Percentiles rank a stretch among this genome's conserved stretches.
phyloP scores from a whole-genome alignment of 139 green algal species.

The Asterochloris erici region DNA sequence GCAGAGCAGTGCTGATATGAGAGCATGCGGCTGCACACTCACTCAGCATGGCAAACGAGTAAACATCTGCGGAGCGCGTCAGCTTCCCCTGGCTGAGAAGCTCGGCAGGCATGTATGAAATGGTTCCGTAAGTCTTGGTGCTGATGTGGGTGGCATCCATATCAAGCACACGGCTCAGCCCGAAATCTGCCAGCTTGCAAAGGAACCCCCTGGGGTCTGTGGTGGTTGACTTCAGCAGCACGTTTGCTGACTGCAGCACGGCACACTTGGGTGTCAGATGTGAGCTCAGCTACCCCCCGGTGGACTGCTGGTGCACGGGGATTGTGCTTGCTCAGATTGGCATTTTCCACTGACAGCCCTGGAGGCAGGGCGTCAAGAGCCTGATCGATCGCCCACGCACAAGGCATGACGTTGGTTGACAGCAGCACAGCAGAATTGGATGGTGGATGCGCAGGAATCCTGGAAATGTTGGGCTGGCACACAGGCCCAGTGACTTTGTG shows the following conservation, averaged over 20 bases:
- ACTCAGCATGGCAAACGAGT: conserved; percentile 44
- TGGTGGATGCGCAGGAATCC: no score
- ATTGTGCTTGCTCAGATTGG: no score
- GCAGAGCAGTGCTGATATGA: not conserved
- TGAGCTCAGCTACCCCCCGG: conserved; percentile 1
- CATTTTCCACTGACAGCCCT: no score
- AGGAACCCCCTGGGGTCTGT: conserved; percentile 44
- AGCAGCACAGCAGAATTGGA: no score
- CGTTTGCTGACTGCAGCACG: conserved; percentile 31
- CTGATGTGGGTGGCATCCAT: conserved; percentile 33
- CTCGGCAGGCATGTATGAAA: conserved; percentile 47
- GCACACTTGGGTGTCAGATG: conserved; percentile 22
- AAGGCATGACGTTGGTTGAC: no score
- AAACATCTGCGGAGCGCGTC: conserved; percentile 36
- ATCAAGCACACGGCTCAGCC: conserved; percentile 38
- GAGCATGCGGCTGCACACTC: conserved; percentile 1
- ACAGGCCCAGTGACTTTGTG: no score
- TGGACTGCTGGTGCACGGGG: no score
- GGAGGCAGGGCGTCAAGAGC: no score
- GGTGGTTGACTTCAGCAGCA: conserved; percentile 51
- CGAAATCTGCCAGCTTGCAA: conserved; percentile 47
- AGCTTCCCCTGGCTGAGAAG: conserved; percentile 35
- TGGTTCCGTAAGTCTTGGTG: conserved; percentile 42
- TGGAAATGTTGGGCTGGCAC: no score
- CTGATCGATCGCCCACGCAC: no score